Evolutionary conservation across 257 asterid species (phyloP), one percentile per base, ranked within the genome.

Genomic region (Przewalskia tangutica): DNA sequence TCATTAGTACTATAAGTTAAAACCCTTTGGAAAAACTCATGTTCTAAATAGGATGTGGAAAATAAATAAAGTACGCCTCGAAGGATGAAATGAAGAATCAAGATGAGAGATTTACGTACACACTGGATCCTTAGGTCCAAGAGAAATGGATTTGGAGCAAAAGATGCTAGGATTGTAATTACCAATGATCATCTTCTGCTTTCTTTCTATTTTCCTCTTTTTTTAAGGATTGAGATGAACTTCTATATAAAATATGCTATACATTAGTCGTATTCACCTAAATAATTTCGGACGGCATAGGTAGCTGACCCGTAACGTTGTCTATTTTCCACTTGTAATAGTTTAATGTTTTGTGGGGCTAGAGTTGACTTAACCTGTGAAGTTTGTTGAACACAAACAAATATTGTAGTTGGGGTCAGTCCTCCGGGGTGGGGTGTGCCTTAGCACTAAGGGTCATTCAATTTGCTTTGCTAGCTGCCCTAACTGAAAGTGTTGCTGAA

Each of bases 1-100:
- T 81, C 91, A 86, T 87, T 81, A 27, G 32, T 27, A 27, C 32
- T 27, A 59, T 75, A 59, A 27, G 8, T 36, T 23, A 53, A 73
- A 23, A n/a, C 20, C 46, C 48, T 23, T 73, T 23, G 5, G 23
- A 1, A 27, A 13, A 50, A 23, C 16, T 50, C 80, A 75, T 75
- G 27, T 23, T 75, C 46, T 14, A 5, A 3, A 38, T 60, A 40
- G 20, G 10, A 18, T 4, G 53, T 7, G 53, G 10, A 7, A 48
- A 48, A 7, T 8, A 6, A 7, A 48, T 48, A 48, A 48, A 9
- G 9, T 48, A 48, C 53, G 11, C 2, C 9, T 48, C 11, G 9
- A 48, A 75, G 14, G 46, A 50, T n/a, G 62, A 50, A 75, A 50
- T 4, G 62, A 75, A 6, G 11, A 65, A 34, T 65, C 3, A 7